Conservation (phyloP, 257 asterid species). For the Ocimum tenuiflorum region DNA sequence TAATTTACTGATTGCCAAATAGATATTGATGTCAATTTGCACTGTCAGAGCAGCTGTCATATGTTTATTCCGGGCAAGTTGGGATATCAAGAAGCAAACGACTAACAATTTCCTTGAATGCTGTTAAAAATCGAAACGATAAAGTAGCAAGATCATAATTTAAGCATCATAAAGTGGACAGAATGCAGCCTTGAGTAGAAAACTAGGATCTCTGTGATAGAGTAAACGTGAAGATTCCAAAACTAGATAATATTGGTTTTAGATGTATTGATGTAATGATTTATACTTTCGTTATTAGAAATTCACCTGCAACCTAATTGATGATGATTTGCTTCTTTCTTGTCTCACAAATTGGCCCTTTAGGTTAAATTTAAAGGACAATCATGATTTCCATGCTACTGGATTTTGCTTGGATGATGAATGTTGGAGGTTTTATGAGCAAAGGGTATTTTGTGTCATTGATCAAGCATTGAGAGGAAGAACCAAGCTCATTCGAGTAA, state of each 20-base stretch:
- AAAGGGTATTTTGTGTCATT: constrained; percentile 52
- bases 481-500: constrained; percentile 68
- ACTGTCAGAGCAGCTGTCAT: background rate
- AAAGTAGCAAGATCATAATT: background rate
- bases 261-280: background rate
- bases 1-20: background rate
- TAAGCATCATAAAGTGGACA: background rate
- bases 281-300: background rate
- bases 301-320: constrained; percentile 9
- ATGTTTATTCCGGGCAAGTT: background rate
- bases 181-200: background rate
- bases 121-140: background rate
- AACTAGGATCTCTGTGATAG: background rate
- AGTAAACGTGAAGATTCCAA: background rate
- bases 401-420: constrained; percentile 93
- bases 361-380: constrained; percentile 80
- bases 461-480: constrained; percentile 75
- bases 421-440: constrained; percentile 93
- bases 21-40: background rate
- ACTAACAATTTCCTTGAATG: background rate
- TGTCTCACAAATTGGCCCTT: constrained; percentile 20
- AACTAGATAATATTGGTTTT: background rate
- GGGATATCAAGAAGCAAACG: too few relatives aligned
- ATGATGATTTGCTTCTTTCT: constrained; percentile 17
- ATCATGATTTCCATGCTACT: constrained; percentile 34